Evolutionary conservation across 2,329 filamentous ascomycete genomes (phyloP), one percentile per base, ranked within the genome.

Genomic region (Penicillium sclerotiorum): DNA sequence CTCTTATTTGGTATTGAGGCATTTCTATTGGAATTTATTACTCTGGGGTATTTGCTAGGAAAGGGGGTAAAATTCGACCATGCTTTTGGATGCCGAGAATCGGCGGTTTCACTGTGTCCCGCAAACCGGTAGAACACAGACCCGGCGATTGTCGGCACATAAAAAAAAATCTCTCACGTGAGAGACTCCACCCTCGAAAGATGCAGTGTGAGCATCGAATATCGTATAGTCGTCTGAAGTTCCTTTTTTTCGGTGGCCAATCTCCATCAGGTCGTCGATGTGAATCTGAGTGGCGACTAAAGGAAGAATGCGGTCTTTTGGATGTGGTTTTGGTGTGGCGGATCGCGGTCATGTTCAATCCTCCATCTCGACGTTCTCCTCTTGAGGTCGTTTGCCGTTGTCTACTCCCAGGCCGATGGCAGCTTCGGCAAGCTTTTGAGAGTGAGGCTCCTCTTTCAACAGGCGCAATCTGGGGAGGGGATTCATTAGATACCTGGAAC

Each of bases 371-470:
- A 74, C 65, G 47, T 58, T 52, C 11, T 61, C 67, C 60, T 59
- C 64, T 49, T 73, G 53, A 43, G 40, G 17, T 55, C 71, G 68
- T 52, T 68, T 61, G 56, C 82, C 82, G 69, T 91, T 91, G 67
- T 91, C 86, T 25, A 50, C 32, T 47, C 80, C 77, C 48, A 92
- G 73, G 32, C 90, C 90, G 28, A 86, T 78, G 0, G 88, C 90
- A 13, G 89, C 90, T 66, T 95, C 90, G 25, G 92, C 90, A 61
- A 92, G 84, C 65, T 89, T 88, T 65, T 95, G 90, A 5, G 87
- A 87, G 71, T 95, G 94, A 8, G 90, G 89, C 62, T 90, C 89
- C 65, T 95, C 90, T 56, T 84, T 84, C 52, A 99, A 76, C 63
- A 90, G 81, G 69, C 91, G 90, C 46, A 95, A 75, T 69, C 93